These are phyloP conservation scores for Phytophthora pinifolia DNA, from an alignment of 352 stramenopile genomes.

Conservation along the genomic window DNA sequence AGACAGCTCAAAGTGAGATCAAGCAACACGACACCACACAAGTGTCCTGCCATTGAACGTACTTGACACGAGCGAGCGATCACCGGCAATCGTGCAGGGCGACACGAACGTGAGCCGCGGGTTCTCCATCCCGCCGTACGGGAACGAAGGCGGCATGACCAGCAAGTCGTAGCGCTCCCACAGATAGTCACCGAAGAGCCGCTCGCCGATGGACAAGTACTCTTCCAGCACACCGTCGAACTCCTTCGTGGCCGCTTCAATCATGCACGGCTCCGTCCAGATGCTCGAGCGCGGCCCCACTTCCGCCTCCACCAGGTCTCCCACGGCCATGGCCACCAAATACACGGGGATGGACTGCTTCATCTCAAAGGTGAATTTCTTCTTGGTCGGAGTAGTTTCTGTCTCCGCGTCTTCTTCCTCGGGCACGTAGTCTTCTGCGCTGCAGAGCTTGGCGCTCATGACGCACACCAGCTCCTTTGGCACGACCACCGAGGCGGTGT, in stretches of 20 bases:
- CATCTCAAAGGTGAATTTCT: constrained; percentile 75
- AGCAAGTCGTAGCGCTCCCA: constrained; percentile 87
- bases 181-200: constrained; percentile 79
- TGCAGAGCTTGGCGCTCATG: constrained; percentile 73
- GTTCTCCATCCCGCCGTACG: constrained; percentile 99
- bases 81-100: constrained; percentile 71
- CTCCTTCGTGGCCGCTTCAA: constrained; percentile 70
- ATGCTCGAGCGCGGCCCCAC: constrained; percentile 74
- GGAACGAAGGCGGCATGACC: constrained; percentile 88
- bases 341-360: constrained; percentile 85
- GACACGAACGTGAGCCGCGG: constrained; percentile 89
- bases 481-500: constrained; percentile 91
- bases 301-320: constrained; percentile 64
- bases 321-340: constrained; percentile 81
- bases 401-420: constrained; percentile 18
- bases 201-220: constrained; percentile 70
- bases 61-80: constrained; percentile 79
- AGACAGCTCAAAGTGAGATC: not conserved
- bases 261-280: constrained; percentile 83
- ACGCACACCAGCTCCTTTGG: constrained; percentile 90
- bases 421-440: constrained; percentile 22
- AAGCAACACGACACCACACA: not conserved
- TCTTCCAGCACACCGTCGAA: constrained; percentile 78
- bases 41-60: constrained; percentile 11
- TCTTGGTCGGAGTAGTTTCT: constrained; percentile 18